Evolutionary conservation across 352 stramenopile species (phyloP).

Genomic region (Globisporangium recalcitrans): DNA sequence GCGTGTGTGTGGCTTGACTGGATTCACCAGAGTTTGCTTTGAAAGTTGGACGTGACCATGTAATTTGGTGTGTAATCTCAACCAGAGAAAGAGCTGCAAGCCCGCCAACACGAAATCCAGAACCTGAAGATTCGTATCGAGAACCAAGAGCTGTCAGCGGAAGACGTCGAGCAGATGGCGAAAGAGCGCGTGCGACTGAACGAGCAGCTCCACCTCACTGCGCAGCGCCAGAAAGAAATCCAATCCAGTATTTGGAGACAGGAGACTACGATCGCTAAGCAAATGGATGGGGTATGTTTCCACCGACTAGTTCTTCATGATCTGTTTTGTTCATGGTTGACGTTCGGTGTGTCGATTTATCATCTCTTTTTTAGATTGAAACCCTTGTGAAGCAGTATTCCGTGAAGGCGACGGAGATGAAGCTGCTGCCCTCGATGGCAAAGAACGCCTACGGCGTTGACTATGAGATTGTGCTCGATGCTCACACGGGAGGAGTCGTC

Average conservation of each 20-base stretch:
- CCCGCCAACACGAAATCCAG: slow-evolving; percentile 56
- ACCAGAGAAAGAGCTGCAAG: slow-evolving; percentile 43
- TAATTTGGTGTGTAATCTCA: background rate
- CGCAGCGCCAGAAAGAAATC: slow-evolving; percentile 52
- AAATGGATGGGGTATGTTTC: slow-evolving; percentile 57
- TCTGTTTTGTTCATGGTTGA: background rate
- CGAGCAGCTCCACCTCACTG: slow-evolving; percentile 62
- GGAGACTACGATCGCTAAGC: slow-evolving; percentile 59
- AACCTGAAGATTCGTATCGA: slow-evolving; percentile 61
- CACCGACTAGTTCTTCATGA: background rate
- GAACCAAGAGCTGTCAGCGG: slow-evolving; percentile 71
- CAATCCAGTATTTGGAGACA: slow-evolving; percentile 54
- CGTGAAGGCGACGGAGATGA: slow-evolving; percentile 65
- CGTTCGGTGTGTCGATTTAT: slow-evolving; percentile 22
- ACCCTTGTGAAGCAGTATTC: slow-evolving; percentile 79
- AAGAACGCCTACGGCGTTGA: slow-evolving; percentile 80
- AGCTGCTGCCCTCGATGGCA: slow-evolving; percentile 79
- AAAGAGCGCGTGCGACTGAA: slow-evolving; percentile 68
- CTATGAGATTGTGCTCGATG: slow-evolving; percentile 68
- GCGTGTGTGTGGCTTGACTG: slow-evolving; percentile 18
- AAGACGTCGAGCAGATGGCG: slow-evolving; percentile 71
- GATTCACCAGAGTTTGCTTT: slow-evolving; percentile 2
- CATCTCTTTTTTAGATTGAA: slow-evolving; percentile 39
- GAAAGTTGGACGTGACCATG: background rate
- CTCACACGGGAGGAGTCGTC: slow-evolving; percentile 48